These are phyloP conservation scores for Trichoderma sp. DNA, from an alignment of 2,329 filamentous ascomycete genomes.

Conservation along the genomic window DNA sequence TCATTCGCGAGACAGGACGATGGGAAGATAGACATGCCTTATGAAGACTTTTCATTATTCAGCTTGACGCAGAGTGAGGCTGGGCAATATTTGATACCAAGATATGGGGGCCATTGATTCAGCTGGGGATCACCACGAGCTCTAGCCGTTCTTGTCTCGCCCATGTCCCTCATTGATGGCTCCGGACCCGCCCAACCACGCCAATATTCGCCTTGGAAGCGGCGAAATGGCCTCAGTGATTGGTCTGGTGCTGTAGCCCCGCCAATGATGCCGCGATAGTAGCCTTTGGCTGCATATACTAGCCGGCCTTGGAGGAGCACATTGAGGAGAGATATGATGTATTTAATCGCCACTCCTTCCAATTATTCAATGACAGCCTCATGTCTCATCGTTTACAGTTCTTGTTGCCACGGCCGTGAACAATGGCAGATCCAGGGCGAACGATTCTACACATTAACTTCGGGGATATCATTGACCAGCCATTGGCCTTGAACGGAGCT, in stretches of 20 bases:
- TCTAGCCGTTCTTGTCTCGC: background rate
- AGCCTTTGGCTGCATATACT: background rate
- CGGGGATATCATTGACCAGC: background rate
- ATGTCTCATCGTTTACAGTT: background rate
- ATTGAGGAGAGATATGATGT: background rate
- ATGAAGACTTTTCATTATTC: background rate
- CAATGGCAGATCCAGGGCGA: background rate
- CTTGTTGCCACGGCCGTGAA: background rate
- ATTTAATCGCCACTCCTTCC: background rate
- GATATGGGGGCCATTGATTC: background rate
- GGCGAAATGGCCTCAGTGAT: constrained; percentile 1
- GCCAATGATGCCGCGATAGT: background rate
- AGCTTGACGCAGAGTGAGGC: background rate
- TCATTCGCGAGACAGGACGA: background rate
- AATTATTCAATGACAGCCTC: too few relatives aligned
- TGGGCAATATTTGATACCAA: background rate
- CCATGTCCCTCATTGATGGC: background rate
- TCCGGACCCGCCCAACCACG: background rate
- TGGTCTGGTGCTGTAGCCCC: constrained; percentile 17
- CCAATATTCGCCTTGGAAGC: background rate
- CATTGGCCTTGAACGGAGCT: background rate
- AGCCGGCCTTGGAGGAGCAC: background rate
- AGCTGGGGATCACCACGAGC: constrained; percentile 1
- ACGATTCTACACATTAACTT: constrained; percentile 4
- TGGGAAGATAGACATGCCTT: background rate